Evolutionary conservation across 1,284 basidiomycete species (phyloP), one percentile per base, ranked within the genome.

Genomic region (Coniophora puteana): DNA sequence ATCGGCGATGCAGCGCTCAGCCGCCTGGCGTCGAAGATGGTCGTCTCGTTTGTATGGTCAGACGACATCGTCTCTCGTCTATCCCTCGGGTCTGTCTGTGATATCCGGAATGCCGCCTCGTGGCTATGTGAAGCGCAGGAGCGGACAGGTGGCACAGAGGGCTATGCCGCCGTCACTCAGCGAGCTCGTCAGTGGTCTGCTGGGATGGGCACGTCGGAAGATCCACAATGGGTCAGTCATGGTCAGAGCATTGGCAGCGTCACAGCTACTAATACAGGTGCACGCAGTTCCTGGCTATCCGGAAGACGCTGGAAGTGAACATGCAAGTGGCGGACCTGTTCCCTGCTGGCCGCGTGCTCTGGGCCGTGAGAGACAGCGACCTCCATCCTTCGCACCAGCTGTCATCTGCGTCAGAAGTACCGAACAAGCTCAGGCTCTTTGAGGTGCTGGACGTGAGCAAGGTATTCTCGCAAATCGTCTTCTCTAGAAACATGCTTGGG

Each of bases 271-370:
- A 49, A 24, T 37, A 27, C 26, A 27, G 26, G 10, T n/a, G n/a
- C 12, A 16, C 33, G 25, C 44, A 89, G 87, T 86, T 89, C 55
- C 65, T 90, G 23, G 75, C 85, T 0, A 74, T 86, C 28, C 76
- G 89, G 22, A 89, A 88, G 67, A 89, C 88, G 4, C 70, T 92
- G 0, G 87, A 91, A 59, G 89, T 87, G 20, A 90, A 88, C 48
- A 91, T 92, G 89, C 76, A 78, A 38, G 78, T 75, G 65, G 67
- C 78, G 6, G 75, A 83, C 52, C 72, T 89, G 53, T 90, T 78
- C 52, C 89, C 89, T 4, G 84, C 89, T 0, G 89, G 89, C 1
- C 74, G 82, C 5, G 79, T 91, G 8, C 68, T 89, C 25, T 90
- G 88, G 83, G 84, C 82, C 4, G 68, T 90, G 52, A 73, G 81